Base-by-base conservation (phyloP, 306 rosid genomes). In the Astragalus membranaceus region DNA sequence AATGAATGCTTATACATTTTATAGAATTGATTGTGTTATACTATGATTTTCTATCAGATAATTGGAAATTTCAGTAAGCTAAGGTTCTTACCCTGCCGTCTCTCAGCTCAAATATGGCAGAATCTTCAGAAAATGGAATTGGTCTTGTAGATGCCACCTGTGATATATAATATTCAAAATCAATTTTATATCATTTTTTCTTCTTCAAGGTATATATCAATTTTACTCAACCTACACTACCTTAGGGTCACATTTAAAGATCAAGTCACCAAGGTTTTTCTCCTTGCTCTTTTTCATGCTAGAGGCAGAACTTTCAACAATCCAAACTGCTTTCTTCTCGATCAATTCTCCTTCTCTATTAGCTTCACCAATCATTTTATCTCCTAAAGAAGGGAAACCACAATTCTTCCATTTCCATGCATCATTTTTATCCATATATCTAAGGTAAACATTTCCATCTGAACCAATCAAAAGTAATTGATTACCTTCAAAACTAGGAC, bases 401-500 rank as follows among this genome's bases (percentile, higher is more conserved):
- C 81, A 87, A 63, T 83, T 85, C 76, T 80, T 90, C 98, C 98
- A 93, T 61, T 74, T 90, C 98, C 98, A 93, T 59, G 91, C 79
- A 51, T 48, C 78, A 51, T 48, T 73, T 32, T 85, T 79, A 15
- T 86, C 96, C 85, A 82, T 80, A 69, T 88, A 90, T 62, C 98
- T 76, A 15, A 88, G 86, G 54, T 93, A 93, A 7, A 90, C 96
- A 69, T 82, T 82, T 48, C 98, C 98, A 78, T 93, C 95, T 16
- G 97, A 90, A 67, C 98, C 97, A 63, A 93, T 80, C 74, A 88
- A 79, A 75, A 93, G 87, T 51, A 88, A 76, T 74, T 88, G 89
- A 74, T 78, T 90, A 3, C 87, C 89, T 63, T 84, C 81, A 54
- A 93, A 80, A 75, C 86, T 84, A n/a, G 98, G 98, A 42, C 98